phyloP scores from a whole-genome alignment of 2,329 filamentous ascomycete genomes.

The Penicillium freii region DNA sequence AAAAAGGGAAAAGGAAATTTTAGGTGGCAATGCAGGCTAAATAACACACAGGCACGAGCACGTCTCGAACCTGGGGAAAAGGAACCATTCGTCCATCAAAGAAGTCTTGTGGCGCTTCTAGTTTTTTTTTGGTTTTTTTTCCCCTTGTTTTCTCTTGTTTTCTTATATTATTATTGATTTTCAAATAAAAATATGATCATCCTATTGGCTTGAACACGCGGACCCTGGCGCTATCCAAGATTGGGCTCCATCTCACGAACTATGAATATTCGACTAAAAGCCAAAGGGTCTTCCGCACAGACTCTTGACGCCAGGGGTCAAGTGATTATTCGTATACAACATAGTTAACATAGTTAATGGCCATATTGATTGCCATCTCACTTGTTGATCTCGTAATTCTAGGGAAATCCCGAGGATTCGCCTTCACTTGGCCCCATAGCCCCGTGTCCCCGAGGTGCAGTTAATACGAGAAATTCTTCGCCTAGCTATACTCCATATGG shows the following conservation, averaged over 20 bases:
- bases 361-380: neutral
- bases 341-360: neutral
- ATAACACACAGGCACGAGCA: conserved; percentile 4
- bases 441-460: neutral
- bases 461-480: conserved; percentile 3
- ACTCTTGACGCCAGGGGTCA: conserved; percentile 1
- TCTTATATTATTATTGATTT: conserved; percentile 13
- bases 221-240: conserved; percentile 21
- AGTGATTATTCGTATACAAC: neutral
- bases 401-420: neutral
- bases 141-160: too few relatives aligned
- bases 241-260: conserved; percentile 20
- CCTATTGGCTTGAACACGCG: conserved; percentile 17
- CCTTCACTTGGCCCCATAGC: neutral
- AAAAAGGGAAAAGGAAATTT: conserved; percentile 14
- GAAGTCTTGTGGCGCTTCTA: conserved; percentile 3
- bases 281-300: conserved; percentile 10
- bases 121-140: neutral
- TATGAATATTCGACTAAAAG: conserved; percentile 11
- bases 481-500: neutral
- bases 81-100: conserved; percentile 2
- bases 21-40: conserved; percentile 24
- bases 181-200: neutral
- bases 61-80: conserved; percentile 10
- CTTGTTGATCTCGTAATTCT: neutral